Evolutionary conservation across 2,329 filamentous ascomycete species (phyloP), one percentile per base, ranked within the genome.

Genomic region (Calonectria pseudoturangicola): DNA sequence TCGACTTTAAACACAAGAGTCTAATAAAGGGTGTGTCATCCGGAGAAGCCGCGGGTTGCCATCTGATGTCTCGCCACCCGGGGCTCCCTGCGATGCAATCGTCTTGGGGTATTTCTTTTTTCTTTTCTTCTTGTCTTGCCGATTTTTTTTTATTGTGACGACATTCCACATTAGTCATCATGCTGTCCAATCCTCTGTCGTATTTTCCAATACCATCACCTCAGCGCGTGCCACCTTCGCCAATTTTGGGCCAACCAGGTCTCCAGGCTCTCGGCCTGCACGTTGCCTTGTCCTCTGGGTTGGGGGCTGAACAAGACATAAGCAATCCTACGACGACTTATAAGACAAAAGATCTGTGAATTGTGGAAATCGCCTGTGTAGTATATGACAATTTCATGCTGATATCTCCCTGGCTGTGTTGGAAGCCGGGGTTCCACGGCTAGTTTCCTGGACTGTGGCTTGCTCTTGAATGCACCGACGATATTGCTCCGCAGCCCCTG

Each of bases 41-140:
- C 54, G 54, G 54, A 41, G 36, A 60, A 27, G 54, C 54, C 54
- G 54, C 54, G 41, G 54, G 16, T 18, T 41, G 54, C 54, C 54
- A 39, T 60, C 54, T 6, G 33, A 60, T 60, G 33, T 60, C 54
- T 60, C 54, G 54, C 54, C 54, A 60, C 54, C 36, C 39, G 33
- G 21, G 21, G 13, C 18, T 60, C 33, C 36, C 33, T 27, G 33
- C 13, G 36, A 41, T 15, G 5, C 2, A 16, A 25, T 9, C n/a
- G n/a, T 39, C 25, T 60, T 41, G 9, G 7, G 9, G 5, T 9
- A 41, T 27, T 60, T 36, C 21, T 60, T 48, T 21, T 25, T 58
- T 25, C n/a, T 36, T 12, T n/a, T 58, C 9, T n/a, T 33, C 8
- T 21, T 54, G 13, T 6, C 30, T 33, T 33, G 10, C 8, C 7